These are phyloP conservation scores for Chytriomyces confervae DNA, from an alignment of 192 early-diverging fungal species.

Conservation along the genomic window DNA sequence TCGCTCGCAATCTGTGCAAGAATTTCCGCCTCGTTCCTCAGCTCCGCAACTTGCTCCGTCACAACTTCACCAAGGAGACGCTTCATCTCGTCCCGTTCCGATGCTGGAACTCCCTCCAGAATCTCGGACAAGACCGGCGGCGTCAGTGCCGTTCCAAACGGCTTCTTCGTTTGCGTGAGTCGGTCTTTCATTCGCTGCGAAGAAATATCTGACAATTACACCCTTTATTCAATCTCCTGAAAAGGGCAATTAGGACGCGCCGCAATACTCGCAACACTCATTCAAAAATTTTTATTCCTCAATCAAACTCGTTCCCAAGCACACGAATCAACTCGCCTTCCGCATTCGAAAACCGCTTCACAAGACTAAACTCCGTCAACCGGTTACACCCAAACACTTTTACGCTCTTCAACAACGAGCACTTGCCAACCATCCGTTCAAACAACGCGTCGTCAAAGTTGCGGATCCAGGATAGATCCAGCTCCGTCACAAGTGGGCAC, in stretches of 20 bases:
- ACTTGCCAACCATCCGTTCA: conserved; percentile 56
- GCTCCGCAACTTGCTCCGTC: conserved; percentile 4
- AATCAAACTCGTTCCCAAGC: conserved; percentile 56
- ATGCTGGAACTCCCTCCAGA: neutral
- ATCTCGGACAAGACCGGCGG: conserved; percentile 1
- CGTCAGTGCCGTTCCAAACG: neutral
- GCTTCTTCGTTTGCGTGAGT: too few species aligned
- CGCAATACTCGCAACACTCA: neutral
- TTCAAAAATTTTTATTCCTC: neutral
- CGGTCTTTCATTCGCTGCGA: too few species aligned
- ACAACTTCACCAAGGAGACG: neutral
- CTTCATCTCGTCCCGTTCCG: conserved; percentile 5
- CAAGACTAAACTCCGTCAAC: conserved; percentile 52
- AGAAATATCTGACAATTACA: too few species aligned
- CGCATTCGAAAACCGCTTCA: conserved; percentile 34
- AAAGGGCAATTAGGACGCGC: neutral
- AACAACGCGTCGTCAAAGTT: conserved; percentile 74
- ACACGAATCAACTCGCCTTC: conserved; percentile 41
- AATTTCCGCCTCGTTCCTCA: neutral
- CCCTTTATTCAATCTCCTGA: too few species aligned
- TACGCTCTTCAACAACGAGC: conserved; percentile 56
- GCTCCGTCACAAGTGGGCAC: conserved; percentile 47
- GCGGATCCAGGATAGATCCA: conserved; percentile 82
- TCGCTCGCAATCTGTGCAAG: neutral
- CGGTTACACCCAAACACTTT: conserved; percentile 78